Percentiles rank a stretch among this genome's conserved stretches.
These are phyloP conservation scores for Gynandropsis gynandra DNA, from an alignment of 345 rosid genomes.

Conservation along the genomic window DNA sequence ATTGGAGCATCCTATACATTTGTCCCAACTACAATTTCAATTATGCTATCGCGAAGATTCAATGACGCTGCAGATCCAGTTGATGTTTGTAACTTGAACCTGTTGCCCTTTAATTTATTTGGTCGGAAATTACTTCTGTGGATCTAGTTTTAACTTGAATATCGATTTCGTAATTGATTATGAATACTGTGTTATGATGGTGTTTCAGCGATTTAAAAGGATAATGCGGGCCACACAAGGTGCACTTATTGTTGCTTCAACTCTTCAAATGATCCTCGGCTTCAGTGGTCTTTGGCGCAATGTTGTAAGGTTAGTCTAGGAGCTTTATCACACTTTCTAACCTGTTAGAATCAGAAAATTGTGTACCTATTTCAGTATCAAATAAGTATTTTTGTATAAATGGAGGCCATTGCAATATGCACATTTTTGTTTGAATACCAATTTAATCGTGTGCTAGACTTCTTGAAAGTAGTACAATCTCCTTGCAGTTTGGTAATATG, in stretches of 20 bases:
- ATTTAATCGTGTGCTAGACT: neutral
- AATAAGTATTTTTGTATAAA: too few species aligned
- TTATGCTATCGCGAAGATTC: slow-evolving; percentile 84
- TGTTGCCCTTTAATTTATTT: neutral
- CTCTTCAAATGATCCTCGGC: slow-evolving; percentile 93
- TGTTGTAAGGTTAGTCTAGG: slow-evolving; percentile 58
- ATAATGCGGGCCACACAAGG: slow-evolving; percentile 96
- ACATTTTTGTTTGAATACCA: neutral
- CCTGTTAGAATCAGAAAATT: too few species aligned
- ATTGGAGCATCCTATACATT: slow-evolving; percentile 89
- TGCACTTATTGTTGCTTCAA: slow-evolving; percentile 84
- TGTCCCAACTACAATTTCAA: slow-evolving; percentile 87
- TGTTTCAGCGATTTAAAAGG: slow-evolving; percentile 60
- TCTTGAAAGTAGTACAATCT: too few species aligned
- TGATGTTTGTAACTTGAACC: slow-evolving; percentile 43
- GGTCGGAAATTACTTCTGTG: neutral
- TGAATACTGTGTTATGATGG: slow-evolving; percentile 16
- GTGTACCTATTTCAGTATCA: too few species aligned
- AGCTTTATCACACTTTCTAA: slow-evolving; percentile 7
- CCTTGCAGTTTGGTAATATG: neutral
- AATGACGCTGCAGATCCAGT: slow-evolving; percentile 49
- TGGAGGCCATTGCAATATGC: neutral
- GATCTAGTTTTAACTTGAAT: neutral
- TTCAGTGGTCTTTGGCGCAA: slow-evolving; percentile 99
- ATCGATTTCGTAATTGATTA: neutral